These are phyloP conservation scores for Tephrocybe sp. DNA, from an alignment of 768 basidiomycete species.

Conservation along the genomic window DNA sequence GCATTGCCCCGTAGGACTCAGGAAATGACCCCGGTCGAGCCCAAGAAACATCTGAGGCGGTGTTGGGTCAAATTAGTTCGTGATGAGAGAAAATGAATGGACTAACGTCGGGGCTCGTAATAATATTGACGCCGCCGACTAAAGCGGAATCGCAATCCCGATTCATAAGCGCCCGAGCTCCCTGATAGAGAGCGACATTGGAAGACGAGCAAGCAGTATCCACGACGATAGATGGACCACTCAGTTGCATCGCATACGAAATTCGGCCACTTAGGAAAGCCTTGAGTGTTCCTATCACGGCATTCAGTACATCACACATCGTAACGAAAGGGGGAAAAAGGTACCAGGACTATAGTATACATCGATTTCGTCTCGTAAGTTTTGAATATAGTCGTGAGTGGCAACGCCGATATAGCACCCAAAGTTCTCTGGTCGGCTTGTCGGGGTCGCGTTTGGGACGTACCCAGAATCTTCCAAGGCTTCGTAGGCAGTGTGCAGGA, in stretches of 20 bases:
- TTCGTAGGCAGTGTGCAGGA: conserved; percentile 66
- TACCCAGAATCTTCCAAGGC: conserved; percentile 74
- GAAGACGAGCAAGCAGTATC: conserved; percentile 81
- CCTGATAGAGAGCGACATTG: conserved; percentile 66
- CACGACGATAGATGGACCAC: conserved; percentile 70
- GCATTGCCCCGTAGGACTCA: conserved; percentile 66
- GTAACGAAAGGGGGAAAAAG: conserved; percentile 7
- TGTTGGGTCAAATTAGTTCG: neutral
- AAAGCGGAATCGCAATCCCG: conserved; percentile 68
- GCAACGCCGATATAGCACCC: conserved; percentile 72
- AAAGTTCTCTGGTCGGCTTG: conserved; percentile 52
- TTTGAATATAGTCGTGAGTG: conserved; percentile 69
- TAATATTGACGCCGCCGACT: conserved; percentile 74
- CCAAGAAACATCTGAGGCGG: conserved; percentile 64
- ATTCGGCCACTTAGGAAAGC: conserved; percentile 73
- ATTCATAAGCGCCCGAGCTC: conserved; percentile 61
- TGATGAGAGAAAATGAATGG: conserved; percentile 3
- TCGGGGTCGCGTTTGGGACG: conserved; percentile 55
- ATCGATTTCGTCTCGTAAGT: conserved; percentile 61
- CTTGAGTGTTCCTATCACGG: conserved; percentile 54
- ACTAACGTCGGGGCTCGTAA: conserved; percentile 70
- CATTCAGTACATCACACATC: neutral
- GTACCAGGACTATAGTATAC: conserved; percentile 71
- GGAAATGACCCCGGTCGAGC: conserved; percentile 67
- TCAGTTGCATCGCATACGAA: conserved; percentile 65